Conservation (phyloP, 139 green algal species). For the Chlamydomonas schloesseri region DNA sequence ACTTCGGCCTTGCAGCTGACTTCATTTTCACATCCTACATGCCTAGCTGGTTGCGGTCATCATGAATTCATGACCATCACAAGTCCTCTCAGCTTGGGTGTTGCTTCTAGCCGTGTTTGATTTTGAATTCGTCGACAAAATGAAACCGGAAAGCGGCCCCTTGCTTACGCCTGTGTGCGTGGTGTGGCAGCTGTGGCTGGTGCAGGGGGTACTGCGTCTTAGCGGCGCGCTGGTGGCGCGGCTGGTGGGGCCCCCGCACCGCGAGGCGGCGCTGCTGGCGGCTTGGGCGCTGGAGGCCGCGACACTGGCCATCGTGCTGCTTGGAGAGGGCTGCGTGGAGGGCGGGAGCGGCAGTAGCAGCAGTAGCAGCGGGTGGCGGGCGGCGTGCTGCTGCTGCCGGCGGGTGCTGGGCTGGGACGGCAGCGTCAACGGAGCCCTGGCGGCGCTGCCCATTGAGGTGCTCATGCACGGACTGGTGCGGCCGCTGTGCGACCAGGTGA, state of each 20-base stretch:
- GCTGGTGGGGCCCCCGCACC: not conserved
- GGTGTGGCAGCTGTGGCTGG: conserved; percentile 1
- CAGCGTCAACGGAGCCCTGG: not conserved
- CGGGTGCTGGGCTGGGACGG: not conserved
- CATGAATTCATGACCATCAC: too few species aligned
- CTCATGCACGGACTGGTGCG: conserved; percentile 9
- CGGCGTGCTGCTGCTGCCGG: not conserved
- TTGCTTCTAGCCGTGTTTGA: too few species aligned
- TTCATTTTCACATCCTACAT: too few species aligned
- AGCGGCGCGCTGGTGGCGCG: not conserved
- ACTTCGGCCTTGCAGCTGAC: too few species aligned
- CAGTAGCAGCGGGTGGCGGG: not conserved
- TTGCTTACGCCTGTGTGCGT: too few species aligned
- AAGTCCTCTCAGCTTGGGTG: too few species aligned
- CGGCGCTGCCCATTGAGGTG: not conserved
- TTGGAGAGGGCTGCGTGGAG: not conserved
- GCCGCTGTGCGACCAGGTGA: conserved; percentile 4
- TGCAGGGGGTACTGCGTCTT: not conserved
- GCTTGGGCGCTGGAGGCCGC: not conserved
- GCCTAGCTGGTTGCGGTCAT: too few species aligned
- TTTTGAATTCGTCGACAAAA: too few species aligned
- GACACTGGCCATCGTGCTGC: not conserved
- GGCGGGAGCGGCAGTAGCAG: not conserved
- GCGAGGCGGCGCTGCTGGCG: not conserved
- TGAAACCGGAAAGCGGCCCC: too few species aligned